These are phyloP conservation scores for Aspergillus heteromorphus DNA, from an alignment of 495 filamentous ascomycete species.

Conservation along the genomic window DNA sequence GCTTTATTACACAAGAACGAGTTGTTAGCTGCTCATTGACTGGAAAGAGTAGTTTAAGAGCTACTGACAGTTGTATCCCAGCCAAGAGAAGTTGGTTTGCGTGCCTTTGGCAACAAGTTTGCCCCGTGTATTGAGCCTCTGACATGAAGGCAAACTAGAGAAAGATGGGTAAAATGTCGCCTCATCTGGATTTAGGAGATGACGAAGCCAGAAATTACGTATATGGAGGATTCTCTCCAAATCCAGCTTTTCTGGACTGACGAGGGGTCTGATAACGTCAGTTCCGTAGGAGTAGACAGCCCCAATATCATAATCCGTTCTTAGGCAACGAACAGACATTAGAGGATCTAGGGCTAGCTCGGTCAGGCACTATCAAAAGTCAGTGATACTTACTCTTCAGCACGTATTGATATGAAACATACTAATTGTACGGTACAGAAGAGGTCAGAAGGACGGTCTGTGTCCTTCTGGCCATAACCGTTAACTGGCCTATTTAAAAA, in stretches of 20 bases:
- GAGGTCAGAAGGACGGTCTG: slow-evolving; percentile 12
- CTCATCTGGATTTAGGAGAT: slow-evolving; percentile 24
- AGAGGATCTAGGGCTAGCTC: slow-evolving; percentile 21
- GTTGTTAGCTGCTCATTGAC: not conserved
- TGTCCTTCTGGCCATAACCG: slow-evolving; percentile 3
- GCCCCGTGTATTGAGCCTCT: slow-evolving; percentile 18
- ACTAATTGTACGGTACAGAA: slow-evolving; percentile 33
- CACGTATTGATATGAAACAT: not conserved
- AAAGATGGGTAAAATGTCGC: slow-evolving; percentile 24
- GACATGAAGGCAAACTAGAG: slow-evolving; percentile 2
- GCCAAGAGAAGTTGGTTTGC: slow-evolving; percentile 22
- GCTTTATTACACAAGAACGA: slow-evolving; percentile 18
- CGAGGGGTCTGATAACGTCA: slow-evolving; percentile 3
- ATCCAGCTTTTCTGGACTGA: slow-evolving; percentile 8
- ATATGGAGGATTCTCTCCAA: slow-evolving; percentile 24
- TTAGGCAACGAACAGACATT: slow-evolving; percentile 20
- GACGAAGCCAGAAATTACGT: slow-evolving; percentile 36
- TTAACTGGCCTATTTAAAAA: slow-evolving; percentile 24
- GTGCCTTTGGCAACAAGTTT: not conserved
- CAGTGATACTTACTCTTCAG: slow-evolving; percentile 17
- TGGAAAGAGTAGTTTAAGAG: not conserved
- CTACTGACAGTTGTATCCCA: slow-evolving; percentile 34
- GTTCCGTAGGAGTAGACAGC: slow-evolving; percentile 20
- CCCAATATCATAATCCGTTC: slow-evolving; percentile 29
- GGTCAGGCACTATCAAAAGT: slow-evolving; percentile 27